A percentile compares a stretch with the other conserved stretches of the same genome.
Conservation (phyloP, 768 basidiomycete genomes). For the Leucosporidium creatinivorum region DNA sequence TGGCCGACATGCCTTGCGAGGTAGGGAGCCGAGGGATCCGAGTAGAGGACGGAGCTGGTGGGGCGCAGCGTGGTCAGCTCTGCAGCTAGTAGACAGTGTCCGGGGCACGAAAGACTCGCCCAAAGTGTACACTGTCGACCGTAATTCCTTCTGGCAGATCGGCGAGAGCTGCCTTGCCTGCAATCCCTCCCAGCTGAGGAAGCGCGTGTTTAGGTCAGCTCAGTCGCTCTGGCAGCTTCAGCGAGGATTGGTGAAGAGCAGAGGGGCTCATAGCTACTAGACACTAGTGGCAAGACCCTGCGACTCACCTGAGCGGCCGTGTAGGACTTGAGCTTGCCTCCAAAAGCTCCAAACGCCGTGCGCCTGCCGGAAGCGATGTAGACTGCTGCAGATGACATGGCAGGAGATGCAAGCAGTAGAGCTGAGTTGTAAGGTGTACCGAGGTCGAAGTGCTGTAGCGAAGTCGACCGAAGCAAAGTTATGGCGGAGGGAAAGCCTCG, state of each 20-base stretch:
- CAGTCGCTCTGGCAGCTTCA: background rate
- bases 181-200: conserved; percentile 42
- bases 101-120: conserved; percentile 35
- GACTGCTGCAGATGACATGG: conserved; percentile 1
- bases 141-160: conserved; percentile 41
- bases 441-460: too few species aligned
- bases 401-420: too few species aligned
- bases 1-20: conserved; percentile 45
- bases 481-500: too few species aligned
- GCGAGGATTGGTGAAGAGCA: background rate
- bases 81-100: background rate
- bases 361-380: conserved; percentile 38
- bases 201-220: background rate
- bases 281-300: too few species aligned
- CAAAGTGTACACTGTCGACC: conserved; percentile 45
- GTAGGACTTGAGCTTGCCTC: conserved; percentile 38
- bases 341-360: conserved; percentile 45
- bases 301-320: conserved; percentile 11
- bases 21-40: conserved; percentile 44
- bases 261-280: too few species aligned
- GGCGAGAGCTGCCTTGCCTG: conserved; percentile 43
- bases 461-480: too few species aligned
- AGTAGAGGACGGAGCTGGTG: conserved; percentile 41
- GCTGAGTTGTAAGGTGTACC: too few species aligned
- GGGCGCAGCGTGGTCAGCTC: background rate